These are phyloP conservation scores for Colletotrichum sp. DNA, from an alignment of 2,329 filamentous ascomycete genomes.

Conservation along the genomic window DNA sequence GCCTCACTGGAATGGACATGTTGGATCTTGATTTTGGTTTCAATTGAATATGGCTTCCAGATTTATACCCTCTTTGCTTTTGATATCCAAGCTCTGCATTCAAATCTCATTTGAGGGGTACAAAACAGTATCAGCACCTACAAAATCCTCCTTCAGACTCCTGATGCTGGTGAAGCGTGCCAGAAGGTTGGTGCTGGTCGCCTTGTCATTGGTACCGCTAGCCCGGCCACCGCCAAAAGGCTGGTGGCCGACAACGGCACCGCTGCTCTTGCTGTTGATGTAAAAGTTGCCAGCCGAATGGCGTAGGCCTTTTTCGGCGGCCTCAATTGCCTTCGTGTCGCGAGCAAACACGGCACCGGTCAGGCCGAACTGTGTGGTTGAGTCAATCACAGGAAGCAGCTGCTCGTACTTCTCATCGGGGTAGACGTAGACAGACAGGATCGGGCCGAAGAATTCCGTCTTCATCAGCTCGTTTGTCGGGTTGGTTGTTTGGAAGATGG, in stretches of 20 bases:
- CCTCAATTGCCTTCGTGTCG: slow-evolving; percentile 68
- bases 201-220: slow-evolving; percentile 77
- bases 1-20: slow-evolving; percentile 26
- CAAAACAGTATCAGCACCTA: slow-evolving; percentile 62
- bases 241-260: slow-evolving; percentile 75
- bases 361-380: slow-evolving; percentile 77
- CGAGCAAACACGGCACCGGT: slow-evolving; percentile 78
- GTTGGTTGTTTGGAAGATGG: slow-evolving; percentile 78
- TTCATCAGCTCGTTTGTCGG: slow-evolving; percentile 76
- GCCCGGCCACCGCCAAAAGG: slow-evolving; percentile 73
- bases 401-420: slow-evolving; percentile 66
- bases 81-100: too few relatives aligned
- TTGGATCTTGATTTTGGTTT: slow-evolving; percentile 22
- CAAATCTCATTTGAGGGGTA: slow-evolving; percentile 76
- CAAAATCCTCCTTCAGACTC: slow-evolving; percentile 79
- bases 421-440: slow-evolving; percentile 71
- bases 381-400: slow-evolving; percentile 61
- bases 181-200: slow-evolving; percentile 68
- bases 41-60: not conserved
- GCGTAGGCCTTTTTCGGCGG: slow-evolving; percentile 73
- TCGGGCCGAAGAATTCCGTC: slow-evolving; percentile 82
- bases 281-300: slow-evolving; percentile 85
- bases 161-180: slow-evolving; percentile 70
- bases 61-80: accelerated
- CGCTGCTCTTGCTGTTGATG: slow-evolving; percentile 83